phyloP scores from a whole-genome alignment of 371 early-diverging fungal genomes.

The Batkoa obscura region DNA sequence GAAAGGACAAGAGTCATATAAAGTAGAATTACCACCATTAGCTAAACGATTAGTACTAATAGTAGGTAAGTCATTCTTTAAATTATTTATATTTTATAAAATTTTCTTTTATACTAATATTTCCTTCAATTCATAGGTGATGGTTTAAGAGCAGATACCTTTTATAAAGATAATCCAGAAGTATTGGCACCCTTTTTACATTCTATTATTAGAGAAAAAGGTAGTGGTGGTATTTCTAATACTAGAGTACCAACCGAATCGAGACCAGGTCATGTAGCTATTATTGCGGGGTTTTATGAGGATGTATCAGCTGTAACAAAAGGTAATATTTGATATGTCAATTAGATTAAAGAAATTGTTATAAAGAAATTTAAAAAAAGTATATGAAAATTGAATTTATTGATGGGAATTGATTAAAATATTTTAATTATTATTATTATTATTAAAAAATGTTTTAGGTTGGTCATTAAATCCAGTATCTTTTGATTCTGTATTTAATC shows the following conservation, averaged over 20 bases:
- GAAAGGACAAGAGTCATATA: neutral
- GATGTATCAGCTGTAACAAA: constrained; percentile 94
- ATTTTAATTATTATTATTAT: no score
- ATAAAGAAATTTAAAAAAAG: no score
- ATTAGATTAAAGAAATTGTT: no score
- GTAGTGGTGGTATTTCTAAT: constrained; percentile 82
- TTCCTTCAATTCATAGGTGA: constrained; percentile 33
- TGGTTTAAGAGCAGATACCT: constrained; percentile 82
- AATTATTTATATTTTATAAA: no score
- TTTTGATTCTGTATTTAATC: constrained; percentile 89
- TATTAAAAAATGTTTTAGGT: constrained; percentile 21
- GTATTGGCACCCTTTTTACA: constrained; percentile 59
- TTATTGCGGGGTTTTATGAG: constrained; percentile 93
- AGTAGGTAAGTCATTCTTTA: constrained; percentile 46
- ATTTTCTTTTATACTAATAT: neutral
- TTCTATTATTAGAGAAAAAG: constrained; percentile 31
- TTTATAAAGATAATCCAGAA: constrained; percentile 22
- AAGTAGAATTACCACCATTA: neutral
- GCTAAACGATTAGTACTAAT: constrained; percentile 77
- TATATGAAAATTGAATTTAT: no score
- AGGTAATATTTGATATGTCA: constrained; percentile 19
- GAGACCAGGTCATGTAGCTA: constrained; percentile 92
- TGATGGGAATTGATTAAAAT: no score
- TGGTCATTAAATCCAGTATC: constrained; percentile 95
- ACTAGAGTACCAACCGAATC: constrained; percentile 95